Conservation (phyloP, 75 land plant genomes). For the Pseudotsuga menziesii region DNA sequence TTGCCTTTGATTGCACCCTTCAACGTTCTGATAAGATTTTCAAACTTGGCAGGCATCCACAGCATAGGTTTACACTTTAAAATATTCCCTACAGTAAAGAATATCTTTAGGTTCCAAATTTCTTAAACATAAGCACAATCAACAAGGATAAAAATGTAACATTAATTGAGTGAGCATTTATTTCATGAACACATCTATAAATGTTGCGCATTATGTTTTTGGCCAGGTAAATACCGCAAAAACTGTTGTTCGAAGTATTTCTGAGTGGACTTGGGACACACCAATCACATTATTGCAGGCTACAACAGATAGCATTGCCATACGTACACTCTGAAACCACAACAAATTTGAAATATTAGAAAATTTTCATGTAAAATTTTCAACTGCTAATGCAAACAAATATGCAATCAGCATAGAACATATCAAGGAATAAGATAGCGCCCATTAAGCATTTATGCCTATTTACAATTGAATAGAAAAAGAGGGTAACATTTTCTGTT, state of each 20-base stretch:
- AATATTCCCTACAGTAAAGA: background rate
- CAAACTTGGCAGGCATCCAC: background rate
- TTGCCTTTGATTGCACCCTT: background rate
- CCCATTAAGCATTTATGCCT: background rate
- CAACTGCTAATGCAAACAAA: background rate
- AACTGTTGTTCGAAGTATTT: slow-evolving; percentile 33
- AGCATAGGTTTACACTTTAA: background rate
- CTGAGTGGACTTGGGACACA: slow-evolving; percentile 51
- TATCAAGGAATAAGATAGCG: background rate
- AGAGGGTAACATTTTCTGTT: background rate
- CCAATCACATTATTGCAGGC: slow-evolving; percentile 66
- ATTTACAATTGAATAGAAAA: background rate
- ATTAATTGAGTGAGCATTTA: background rate
- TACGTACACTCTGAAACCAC: slow-evolving; percentile 45
- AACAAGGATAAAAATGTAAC: background rate
- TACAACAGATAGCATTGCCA: slow-evolving; percentile 62
- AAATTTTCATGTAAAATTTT: background rate
- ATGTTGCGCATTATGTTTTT: background rate
- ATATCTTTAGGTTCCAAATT: background rate
- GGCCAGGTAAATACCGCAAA: slow-evolving; percentile 42
- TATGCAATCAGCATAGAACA: background rate
- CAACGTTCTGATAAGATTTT: background rate
- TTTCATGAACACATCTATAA: background rate
- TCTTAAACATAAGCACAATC: background rate
- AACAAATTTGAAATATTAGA: slow-evolving; percentile 8